These are phyloP conservation scores for Antitrichia curtipendula DNA, from an alignment of 225 moss, liverwort and hornwort species.

Conservation along the genomic window DNA sequence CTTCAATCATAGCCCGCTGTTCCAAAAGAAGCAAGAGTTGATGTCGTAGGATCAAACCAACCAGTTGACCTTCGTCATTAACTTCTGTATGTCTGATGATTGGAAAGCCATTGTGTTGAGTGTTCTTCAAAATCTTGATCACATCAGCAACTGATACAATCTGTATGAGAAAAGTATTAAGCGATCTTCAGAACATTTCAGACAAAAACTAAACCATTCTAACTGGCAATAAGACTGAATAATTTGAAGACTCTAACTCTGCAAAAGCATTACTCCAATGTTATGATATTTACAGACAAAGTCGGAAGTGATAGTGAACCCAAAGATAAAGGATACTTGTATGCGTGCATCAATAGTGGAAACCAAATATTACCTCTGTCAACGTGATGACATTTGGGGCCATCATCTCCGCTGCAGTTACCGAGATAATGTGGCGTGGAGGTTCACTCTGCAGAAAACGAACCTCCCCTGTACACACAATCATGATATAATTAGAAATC, in stretches of 20 bases:
- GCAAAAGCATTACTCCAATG: not conserved
- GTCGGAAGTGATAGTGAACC: not conserved
- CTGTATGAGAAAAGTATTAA: conserved; percentile 2
- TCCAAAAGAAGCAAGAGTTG: conserved; percentile 69
- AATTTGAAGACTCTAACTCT: not conserved
- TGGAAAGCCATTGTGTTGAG: conserved; percentile 74
- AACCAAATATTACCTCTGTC: conserved; percentile 40
- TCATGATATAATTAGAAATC: not conserved
- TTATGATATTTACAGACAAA: not conserved
- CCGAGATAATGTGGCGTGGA: conserved; percentile 44
- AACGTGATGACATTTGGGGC: conserved; percentile 42
- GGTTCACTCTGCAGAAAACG: conserved; percentile 72
- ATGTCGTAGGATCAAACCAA: conserved; percentile 69
- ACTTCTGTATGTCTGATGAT: conserved; percentile 36
- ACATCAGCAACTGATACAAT: conserved; percentile 40
- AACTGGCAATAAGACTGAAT: not conserved
- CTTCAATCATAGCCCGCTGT: conserved; percentile 45
- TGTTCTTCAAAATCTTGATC: conserved; percentile 34
- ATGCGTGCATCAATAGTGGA: not conserved
- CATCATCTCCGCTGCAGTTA: conserved; percentile 67
- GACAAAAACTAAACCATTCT: not conserved
- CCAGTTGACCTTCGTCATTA: conserved; percentile 44
- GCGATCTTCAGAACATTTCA: not conserved
- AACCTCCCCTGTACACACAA: conserved; percentile 35
- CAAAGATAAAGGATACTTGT: not conserved